Evolutionary conservation across 73 alveolate genomes (phyloP).

Genomic region (Tetrahymena malaccensis): DNA sequence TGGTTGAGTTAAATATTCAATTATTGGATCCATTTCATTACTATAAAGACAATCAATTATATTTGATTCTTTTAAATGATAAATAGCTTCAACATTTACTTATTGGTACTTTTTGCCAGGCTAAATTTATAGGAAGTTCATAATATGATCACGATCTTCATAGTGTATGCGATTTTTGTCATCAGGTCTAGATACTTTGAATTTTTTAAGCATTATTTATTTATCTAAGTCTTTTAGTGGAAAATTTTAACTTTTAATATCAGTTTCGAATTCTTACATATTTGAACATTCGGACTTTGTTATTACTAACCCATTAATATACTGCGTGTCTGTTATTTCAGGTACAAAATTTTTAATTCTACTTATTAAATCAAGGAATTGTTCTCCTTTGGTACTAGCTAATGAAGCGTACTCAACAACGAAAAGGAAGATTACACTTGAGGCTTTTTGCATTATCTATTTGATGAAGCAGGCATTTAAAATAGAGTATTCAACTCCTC

Average conservation of each 20-base stretch:
- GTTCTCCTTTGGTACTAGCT: not conserved
- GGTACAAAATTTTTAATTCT: not conserved
- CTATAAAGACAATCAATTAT: not conserved
- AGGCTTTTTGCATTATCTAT: not conserved
- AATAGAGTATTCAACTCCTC: not conserved
- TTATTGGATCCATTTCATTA: not conserved
- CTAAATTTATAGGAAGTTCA: not conserved
- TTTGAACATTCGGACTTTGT: not conserved
- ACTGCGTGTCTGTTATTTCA: not conserved
- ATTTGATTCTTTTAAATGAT: not conserved
- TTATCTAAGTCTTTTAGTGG: not conserved
- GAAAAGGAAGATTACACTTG: not conserved
- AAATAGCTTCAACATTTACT: not conserved
- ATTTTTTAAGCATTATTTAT: not conserved
- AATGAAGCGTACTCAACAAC: not conserved
- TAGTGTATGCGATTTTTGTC: not conserved
- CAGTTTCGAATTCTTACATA: not conserved
- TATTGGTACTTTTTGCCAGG: not conserved
- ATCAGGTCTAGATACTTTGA: not conserved
- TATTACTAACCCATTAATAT: not conserved
- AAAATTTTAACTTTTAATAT: not conserved
- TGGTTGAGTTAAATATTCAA: too few species aligned
- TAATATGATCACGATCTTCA: not conserved
- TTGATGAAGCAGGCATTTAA: not conserved
- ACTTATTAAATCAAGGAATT: not conserved